A percentile compares a stretch with the other conserved stretches of the same genome.
These are phyloP conservation scores for Paragyromitra xinjiangensis DNA, from an alignment of 495 filamentous ascomycete species.

Conservation along the genomic window DNA sequence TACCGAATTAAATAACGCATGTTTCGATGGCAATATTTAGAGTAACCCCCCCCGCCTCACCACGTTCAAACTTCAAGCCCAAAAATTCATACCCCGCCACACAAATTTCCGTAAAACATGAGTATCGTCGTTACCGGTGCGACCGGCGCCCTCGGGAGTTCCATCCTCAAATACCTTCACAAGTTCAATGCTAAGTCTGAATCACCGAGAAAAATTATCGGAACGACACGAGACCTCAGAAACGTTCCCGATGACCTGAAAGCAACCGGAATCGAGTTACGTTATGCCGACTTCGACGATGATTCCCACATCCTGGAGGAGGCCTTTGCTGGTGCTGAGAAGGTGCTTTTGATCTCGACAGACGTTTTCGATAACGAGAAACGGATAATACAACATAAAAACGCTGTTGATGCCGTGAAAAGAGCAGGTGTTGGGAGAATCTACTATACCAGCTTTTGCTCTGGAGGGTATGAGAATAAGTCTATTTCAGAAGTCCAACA, in stretches of 20 bases:
- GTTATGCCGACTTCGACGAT: conserved; percentile 61
- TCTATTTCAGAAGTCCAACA: conserved; percentile 62
- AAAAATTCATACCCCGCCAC: conserved; percentile 10
- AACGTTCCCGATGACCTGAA: conserved; percentile 41
- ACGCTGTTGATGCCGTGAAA: conserved; percentile 63
- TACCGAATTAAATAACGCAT: conserved; percentile 41
- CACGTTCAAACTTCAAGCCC: conserved; percentile 14
- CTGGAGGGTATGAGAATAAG: conserved; percentile 61
- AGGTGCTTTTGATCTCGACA: conserved; percentile 65
- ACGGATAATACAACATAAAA: conserved; percentile 61
- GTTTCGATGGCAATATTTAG: conserved; percentile 45
- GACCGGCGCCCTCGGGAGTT: conserved; percentile 58
- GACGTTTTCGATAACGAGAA: conserved; percentile 63
- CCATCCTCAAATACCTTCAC: conserved; percentile 53
- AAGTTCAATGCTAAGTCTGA: conserved; percentile 61
- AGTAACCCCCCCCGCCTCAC: conserved; percentile 45
- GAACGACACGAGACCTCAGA: conserved; percentile 40
- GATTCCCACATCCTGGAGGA: conserved; percentile 59
- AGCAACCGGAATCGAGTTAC: conserved; percentile 38
- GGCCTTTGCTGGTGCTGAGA: conserved; percentile 63
- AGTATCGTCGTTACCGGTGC: conserved; percentile 52
- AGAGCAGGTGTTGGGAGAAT: conserved; percentile 63
- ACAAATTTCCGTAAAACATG: conserved; percentile 30
- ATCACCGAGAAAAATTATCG: conserved; percentile 56
- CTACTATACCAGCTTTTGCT: conserved; percentile 67